A percentile compares a stretch with the other conserved stretches of the same genome.
Conservation (phyloP, 352 stramenopile genomes). For the Globisporangium barbulae region DNA sequence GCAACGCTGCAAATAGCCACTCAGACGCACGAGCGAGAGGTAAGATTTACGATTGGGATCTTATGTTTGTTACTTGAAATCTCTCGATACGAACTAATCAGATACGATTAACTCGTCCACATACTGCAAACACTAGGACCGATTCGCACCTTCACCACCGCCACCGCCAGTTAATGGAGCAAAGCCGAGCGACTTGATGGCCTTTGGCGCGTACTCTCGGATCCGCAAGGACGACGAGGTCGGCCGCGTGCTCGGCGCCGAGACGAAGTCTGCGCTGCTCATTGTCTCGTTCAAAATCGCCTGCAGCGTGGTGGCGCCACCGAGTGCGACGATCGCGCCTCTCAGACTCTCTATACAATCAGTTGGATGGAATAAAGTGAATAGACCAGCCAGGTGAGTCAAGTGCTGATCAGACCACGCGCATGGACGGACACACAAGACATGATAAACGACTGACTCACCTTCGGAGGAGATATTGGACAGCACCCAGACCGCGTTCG, state of each 20-base stretch:
- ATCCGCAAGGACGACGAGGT: slow-evolving; percentile 70
- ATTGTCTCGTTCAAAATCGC: slow-evolving; percentile 57
- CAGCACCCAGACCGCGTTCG: slow-evolving; percentile 74
- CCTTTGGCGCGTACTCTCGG: slow-evolving; percentile 72
- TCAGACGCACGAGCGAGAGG: neutral
- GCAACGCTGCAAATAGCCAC: neutral
- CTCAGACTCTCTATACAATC: slow-evolving; percentile 43
- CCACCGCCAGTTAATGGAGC: slow-evolving; percentile 25
- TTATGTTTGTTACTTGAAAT: slow-evolving; percentile 4
- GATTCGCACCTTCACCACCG: neutral
- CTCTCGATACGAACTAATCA: neutral
- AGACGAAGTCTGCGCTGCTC: neutral
- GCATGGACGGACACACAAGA: too few species aligned
- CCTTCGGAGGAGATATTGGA: slow-evolving; percentile 69
- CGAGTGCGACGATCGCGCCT: slow-evolving; percentile 41
- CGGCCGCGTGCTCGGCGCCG: slow-evolving; percentile 19
- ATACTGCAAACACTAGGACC: neutral
- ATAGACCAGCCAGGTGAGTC: neutral
- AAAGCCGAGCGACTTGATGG: slow-evolving; percentile 68
- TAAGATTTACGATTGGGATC: neutral
- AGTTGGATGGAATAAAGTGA: neutral
- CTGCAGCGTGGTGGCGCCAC: slow-evolving; percentile 56
- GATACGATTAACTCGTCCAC: neutral
- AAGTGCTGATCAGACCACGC: neutral
- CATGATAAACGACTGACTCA: slow-evolving; percentile 13